Evolutionary conservation across 306 rosid species (phyloP), one percentile per base, ranked within the genome.

Genomic region (Alnus rubra): DNA sequence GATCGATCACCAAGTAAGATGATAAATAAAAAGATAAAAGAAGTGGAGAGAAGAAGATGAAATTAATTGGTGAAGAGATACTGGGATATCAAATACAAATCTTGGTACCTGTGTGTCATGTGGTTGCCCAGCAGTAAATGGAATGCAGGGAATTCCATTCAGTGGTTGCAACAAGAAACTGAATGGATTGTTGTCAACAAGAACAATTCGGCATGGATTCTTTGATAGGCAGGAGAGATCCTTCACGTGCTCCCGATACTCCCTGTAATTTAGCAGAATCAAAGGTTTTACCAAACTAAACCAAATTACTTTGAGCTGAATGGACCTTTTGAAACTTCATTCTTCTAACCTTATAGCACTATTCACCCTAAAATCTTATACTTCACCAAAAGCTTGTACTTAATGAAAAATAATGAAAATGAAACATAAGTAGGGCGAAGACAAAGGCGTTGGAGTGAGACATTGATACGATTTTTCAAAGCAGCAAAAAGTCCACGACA

Each of bases 71-170:
- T 39, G 14, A 42, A 52, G 67, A 69, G 19, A 58, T 13, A 28
- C 42, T 23, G 74, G 47, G 47, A 69, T 74, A 30, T 75, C 52
- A 69, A 64, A 13, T 68, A 33, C 14, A 44, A 28, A 75, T 69
- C 23, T 37, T 28, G 16, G 82, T 37, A 95, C 98, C 98, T 92
- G 97, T 31, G 90, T 82, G 82, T 95, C 98, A 28, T 85, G 78
- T 30, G 97, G 95, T 51, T 91, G 90, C 63, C 95, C 89, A 2
- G 97, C 97, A 75, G 97, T 88, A 78, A 95, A 95, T 60, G 98
- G 97, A 65, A 91, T 72, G 78, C 98, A 95, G 4, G 97, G 98
- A 77, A 95, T 86, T 77, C 98, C 98, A 86, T 95, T 95, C 73
- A 83, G 60, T 56, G 98, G 98, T 82, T 92, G 98, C 84, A 92